Conservation (phyloP, 2,329 filamentous ascomycete species). For the Aspergillus viridinutans region DNA sequence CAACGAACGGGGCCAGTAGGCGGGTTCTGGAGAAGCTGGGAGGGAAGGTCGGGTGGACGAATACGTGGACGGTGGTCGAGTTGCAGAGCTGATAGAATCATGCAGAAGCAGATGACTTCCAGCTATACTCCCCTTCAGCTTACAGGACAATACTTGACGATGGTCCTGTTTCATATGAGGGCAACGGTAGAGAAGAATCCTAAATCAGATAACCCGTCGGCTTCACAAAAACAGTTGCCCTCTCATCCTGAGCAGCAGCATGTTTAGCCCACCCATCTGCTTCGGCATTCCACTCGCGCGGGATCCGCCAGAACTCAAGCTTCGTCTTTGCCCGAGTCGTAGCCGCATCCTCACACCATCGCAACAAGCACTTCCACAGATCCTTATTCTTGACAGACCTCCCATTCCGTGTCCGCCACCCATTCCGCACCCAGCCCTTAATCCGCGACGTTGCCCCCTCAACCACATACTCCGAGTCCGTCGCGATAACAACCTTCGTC, state of each 20-base stretch:
- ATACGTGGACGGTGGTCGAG: slow-evolving; percentile 38
- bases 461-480: slow-evolving; percentile 51
- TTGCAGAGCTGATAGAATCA: slow-evolving; percentile 12
- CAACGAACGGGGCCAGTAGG: slow-evolving; percentile 33
- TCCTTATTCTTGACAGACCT: slow-evolving; percentile 48
- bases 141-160: not conserved
- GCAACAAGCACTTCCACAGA: slow-evolving; percentile 49
- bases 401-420: slow-evolving; percentile 43
- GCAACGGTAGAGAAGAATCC: not conserved
- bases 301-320: slow-evolving; percentile 45
- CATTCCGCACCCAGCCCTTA: slow-evolving; percentile 42
- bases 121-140: not conserved
- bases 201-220: too few species aligned
- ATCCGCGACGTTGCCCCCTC: slow-evolving; percentile 44
- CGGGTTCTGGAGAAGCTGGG: slow-evolving; percentile 45
- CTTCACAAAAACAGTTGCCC: not conserved
- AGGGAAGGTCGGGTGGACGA: slow-evolving; percentile 31
- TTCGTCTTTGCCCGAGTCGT: slow-evolving; percentile 33
- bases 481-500: slow-evolving; percentile 49
- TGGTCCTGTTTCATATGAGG: too few species aligned
- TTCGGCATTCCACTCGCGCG: slow-evolving; percentile 39
- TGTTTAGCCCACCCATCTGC: slow-evolving; percentile 31
- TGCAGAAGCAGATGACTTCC: not conserved
- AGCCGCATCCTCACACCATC: slow-evolving; percentile 33
- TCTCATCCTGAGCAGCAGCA: not conserved